A percentile compares a stretch with the other conserved stretches of the same genome.
These are phyloP conservation scores for Hydnomerulius pinastri DNA, from an alignment of 768 basidiomycete species.

Conservation along the genomic window DNA sequence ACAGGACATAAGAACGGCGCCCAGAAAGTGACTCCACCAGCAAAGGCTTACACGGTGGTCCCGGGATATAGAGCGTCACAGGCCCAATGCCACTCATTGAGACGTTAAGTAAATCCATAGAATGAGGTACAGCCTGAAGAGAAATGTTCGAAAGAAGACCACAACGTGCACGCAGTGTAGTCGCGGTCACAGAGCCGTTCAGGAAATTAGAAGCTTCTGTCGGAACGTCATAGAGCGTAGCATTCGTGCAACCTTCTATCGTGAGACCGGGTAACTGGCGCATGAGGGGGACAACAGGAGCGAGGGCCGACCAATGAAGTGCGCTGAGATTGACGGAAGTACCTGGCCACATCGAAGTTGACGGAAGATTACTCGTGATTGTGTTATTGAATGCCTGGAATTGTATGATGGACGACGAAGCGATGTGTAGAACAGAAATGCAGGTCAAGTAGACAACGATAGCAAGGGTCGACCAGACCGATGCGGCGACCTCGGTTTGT, in stretches of 20 bases:
- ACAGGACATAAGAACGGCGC: too few relatives aligned
- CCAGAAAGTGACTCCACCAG: too few relatives aligned
- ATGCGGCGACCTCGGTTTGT: constrained; percentile 15
- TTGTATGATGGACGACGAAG: constrained; percentile 23
- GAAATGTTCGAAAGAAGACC: constrained; percentile 11
- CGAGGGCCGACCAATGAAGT: background rate
- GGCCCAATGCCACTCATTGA: background rate
- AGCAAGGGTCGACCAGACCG: constrained; percentile 10
- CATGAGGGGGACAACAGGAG: constrained; percentile 1
- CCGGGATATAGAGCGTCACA: background rate
- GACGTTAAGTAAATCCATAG: background rate
- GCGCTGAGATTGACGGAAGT: background rate
- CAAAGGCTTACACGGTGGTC: background rate
- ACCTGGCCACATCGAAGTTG: constrained; percentile 8
- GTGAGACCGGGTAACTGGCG: background rate
- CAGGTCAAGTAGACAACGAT: constrained; percentile 17
- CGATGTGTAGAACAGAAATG: constrained; percentile 20
- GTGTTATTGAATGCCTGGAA: constrained; percentile 15
- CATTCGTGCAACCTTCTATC: constrained; percentile 10
- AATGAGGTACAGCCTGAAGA: background rate
- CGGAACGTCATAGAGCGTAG: constrained; percentile 14
- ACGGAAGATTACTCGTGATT: background rate
- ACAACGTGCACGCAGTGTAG: constrained; percentile 8
- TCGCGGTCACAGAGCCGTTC: constrained; percentile 14
- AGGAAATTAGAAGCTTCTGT: background rate